phyloP scores from a whole-genome alignment of 768 basidiomycete genomes.

The Boletus subcaerulescens region DNA sequence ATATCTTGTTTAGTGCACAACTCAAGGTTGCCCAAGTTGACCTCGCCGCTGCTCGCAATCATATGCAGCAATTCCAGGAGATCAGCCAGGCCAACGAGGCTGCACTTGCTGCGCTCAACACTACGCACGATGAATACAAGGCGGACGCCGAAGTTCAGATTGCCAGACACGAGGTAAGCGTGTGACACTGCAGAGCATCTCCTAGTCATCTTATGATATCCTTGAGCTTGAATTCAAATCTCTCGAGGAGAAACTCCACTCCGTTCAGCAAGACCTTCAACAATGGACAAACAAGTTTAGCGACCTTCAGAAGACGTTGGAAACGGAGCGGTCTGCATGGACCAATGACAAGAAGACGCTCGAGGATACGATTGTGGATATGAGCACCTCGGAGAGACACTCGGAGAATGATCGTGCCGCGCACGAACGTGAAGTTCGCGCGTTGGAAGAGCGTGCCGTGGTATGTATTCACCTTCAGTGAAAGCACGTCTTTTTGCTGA shows the following conservation, averaged over 20 bases:
- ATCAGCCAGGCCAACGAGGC: slow-evolving; percentile 82
- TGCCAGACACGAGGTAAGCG: slow-evolving; percentile 59
- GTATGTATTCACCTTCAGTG: slow-evolving; percentile 33
- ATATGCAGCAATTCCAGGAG: slow-evolving; percentile 82
- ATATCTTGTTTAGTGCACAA: slow-evolving; percentile 47
- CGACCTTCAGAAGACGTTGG: slow-evolving; percentile 63
- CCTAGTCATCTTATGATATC: neutral
- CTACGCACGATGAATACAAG: slow-evolving; percentile 80
- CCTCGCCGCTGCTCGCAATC: slow-evolving; percentile 62
- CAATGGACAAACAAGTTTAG: slow-evolving; percentile 47
- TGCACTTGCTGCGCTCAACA: slow-evolving; percentile 65
- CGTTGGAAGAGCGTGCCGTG: slow-evolving; percentile 67
- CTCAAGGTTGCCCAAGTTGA: slow-evolving; percentile 80
- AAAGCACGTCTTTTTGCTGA: neutral
- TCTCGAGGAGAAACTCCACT: slow-evolving; percentile 59
- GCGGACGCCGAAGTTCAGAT: slow-evolving; percentile 67
- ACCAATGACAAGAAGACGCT: slow-evolving; percentile 75
- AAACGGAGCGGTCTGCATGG: slow-evolving; percentile 69
- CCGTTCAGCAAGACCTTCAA: slow-evolving; percentile 51
- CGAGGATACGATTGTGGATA: slow-evolving; percentile 78
- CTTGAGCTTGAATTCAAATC: slow-evolving; percentile 60
- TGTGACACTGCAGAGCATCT: neutral
- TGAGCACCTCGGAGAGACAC: slow-evolving; percentile 70
- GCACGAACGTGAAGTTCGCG: slow-evolving; percentile 63
- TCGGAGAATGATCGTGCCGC: slow-evolving; percentile 60